These are phyloP conservation scores for Diutina siamensis DNA, from an alignment of 1,139 yeast genomes.

Conservation along the genomic window DNA sequence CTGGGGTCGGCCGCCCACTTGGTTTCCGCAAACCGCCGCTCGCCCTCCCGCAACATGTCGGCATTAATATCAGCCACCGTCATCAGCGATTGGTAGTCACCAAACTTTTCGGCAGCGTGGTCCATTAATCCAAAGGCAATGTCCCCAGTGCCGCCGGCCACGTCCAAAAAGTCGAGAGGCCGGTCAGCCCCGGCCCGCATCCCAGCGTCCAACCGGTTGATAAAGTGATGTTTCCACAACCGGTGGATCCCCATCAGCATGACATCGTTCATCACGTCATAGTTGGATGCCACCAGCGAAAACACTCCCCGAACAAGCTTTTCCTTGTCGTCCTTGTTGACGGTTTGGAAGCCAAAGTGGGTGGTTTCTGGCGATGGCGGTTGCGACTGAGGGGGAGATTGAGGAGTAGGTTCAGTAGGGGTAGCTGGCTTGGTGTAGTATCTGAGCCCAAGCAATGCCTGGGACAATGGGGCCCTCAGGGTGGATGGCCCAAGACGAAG, in stretches of 20 bases:
- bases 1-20: conserved; percentile 43
- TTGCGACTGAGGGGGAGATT: neutral
- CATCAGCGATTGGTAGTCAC: conserved; percentile 71
- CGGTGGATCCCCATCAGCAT: conserved; percentile 96
- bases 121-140: conserved; percentile 92
- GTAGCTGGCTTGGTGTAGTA: neutral
- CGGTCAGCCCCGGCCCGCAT: conserved; percentile 71
- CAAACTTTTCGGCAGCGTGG: conserved; percentile 72
- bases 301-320: conserved; percentile 81
- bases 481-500: neutral
- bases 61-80: conserved; percentile 91
- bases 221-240: conserved; percentile 88
- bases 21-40: conserved; percentile 48
- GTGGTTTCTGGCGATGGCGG: conserved; percentile 36
- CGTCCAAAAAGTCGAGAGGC: conserved; percentile 83
- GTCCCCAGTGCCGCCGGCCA: conserved; percentile 99
- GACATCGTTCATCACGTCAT: conserved; percentile 95
- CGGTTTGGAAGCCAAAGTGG: conserved; percentile 88
- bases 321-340: conserved; percentile 73
- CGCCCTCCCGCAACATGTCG: conserved; percentile 92
- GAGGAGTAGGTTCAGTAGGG: neutral
- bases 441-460: neutral
- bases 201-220: conserved; percentile 84
- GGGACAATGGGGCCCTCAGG: neutral
- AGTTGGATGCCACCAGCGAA: conserved; percentile 87